Evolutionary conservation across 1,284 basidiomycete genomes (phyloP).

Genomic region (Apiotrichum laibachii): DNA sequence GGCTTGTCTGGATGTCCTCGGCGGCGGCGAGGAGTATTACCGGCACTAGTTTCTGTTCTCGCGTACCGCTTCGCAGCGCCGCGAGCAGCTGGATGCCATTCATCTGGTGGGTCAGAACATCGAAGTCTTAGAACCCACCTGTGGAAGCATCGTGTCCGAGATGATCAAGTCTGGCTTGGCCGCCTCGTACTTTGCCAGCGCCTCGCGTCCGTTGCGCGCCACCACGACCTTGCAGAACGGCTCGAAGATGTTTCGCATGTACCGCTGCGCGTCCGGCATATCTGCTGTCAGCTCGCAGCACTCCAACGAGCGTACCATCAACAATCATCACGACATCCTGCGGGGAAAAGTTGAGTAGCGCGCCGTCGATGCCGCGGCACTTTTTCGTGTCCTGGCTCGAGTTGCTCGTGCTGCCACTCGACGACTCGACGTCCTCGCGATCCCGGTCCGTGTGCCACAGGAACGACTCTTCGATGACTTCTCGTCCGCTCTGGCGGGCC

Average conservation of each 20-base stretch:
- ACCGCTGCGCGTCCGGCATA: conserved; percentile 37
- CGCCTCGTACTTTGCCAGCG: conserved; percentile 39
- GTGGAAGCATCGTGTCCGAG: conserved; percentile 53
- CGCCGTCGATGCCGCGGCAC: conserved; percentile 6
- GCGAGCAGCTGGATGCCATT: conserved; percentile 38
- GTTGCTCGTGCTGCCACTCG: conserved; percentile 9
- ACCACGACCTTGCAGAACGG: conserved; percentile 50
- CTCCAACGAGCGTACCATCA: conserved; percentile 24
- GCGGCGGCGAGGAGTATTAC: conserved; percentile 42
- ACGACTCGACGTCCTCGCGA: not conserved
- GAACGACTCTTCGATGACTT: conserved; percentile 6
- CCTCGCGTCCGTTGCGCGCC: conserved; percentile 50
- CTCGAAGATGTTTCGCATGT: conserved; percentile 44
- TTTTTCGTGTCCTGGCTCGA: too few relatives aligned
- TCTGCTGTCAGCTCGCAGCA: conserved; percentile 27
- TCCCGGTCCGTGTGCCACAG: conserved; percentile 10
- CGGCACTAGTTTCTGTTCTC: conserved; percentile 29
- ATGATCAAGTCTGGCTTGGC: conserved; percentile 43
- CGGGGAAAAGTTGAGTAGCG: conserved; percentile 37
- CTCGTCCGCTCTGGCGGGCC: conserved; percentile 1
- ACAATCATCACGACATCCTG: conserved; percentile 46
- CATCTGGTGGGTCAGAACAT: conserved; percentile 21
- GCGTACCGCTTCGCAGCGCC: conserved; percentile 23
- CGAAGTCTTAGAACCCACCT: conserved; percentile 18
- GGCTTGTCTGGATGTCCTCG: conserved; percentile 42